A percentile compares a stretch with the other conserved stretches of the same genome.
Conservation (phyloP, 2,329 filamentous ascomycete species). For the Chrysoporthe puriensis region DNA sequence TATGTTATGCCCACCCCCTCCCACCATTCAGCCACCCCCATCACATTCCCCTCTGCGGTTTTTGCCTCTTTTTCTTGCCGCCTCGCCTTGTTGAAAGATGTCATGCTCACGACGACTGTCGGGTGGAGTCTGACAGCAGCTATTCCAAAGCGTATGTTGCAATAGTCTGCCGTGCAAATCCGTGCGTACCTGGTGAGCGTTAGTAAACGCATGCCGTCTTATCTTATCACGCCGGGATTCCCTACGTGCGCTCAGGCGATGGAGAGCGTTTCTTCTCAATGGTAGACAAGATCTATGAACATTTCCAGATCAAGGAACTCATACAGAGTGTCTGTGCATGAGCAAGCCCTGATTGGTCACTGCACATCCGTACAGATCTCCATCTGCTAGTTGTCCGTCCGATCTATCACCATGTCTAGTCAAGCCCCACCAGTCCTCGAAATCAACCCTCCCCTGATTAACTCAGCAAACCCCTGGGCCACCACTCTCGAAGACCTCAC, state of each 20-base stretch:
- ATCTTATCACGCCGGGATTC: constrained; percentile 13
- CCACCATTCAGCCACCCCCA: not conserved
- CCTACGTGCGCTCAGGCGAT: not conserved
- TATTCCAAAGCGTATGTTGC: not conserved
- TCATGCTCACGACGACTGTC: not conserved
- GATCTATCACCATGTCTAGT: constrained; percentile 9
- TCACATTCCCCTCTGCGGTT: not conserved
- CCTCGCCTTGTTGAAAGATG: not conserved
- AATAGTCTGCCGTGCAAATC: not conserved
- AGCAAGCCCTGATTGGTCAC: not conserved
- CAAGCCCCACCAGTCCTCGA: constrained; percentile 50
- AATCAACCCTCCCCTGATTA: constrained; percentile 70
- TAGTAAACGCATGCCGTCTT: not conserved
- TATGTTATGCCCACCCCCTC: not conserved
- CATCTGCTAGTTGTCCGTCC: not conserved
- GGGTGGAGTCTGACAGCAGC: not conserved
- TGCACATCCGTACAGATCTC: not conserved
- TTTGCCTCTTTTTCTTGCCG: no score
- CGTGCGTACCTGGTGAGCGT: not conserved
- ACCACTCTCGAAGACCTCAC: constrained; percentile 65
- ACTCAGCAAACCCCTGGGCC: constrained; percentile 78
- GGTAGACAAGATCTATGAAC: not conserved
- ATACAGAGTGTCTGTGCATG: not conserved
- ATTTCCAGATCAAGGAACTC: not conserved
- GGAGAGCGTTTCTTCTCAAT: not conserved